Conservation (phyloP, 1,284 basidiomycete genomes). For the Pascua sp. region DNA sequence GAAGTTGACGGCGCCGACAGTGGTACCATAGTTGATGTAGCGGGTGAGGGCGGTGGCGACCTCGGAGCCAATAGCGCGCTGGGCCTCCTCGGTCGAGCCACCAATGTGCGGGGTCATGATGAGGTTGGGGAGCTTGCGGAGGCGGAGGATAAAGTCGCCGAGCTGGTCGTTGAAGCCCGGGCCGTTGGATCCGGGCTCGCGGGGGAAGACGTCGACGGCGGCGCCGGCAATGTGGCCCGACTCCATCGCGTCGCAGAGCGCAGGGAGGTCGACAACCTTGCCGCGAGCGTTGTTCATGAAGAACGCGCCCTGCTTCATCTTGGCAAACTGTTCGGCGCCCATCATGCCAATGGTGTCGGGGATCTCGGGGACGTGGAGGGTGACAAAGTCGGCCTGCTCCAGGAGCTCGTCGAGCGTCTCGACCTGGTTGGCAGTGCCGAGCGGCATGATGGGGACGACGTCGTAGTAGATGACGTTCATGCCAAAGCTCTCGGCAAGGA, state of each 20-base stretch:
- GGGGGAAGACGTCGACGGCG: slow-evolving; percentile 91
- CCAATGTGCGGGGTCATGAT: slow-evolving; percentile 98
- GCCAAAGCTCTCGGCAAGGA: slow-evolving; percentile 93
- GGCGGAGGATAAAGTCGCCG: slow-evolving; percentile 72
- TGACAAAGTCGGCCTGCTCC: slow-evolving; percentile 81
- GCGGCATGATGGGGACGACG: slow-evolving; percentile 94
- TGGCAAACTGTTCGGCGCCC: slow-evolving; percentile 66
- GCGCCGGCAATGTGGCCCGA: slow-evolving; percentile 87
- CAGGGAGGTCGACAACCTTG: slow-evolving; percentile 89
- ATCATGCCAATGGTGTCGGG: slow-evolving; percentile 97
- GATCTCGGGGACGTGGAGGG: slow-evolving; percentile 93
- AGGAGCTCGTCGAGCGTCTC: slow-evolving; percentile 78
- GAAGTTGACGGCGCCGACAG: slow-evolving; percentile 94
- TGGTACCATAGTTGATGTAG: slow-evolving; percentile 90
- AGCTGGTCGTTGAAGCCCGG: slow-evolving; percentile 75
- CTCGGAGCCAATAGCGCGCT: slow-evolving; percentile 95
- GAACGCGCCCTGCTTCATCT: slow-evolving; percentile 94
- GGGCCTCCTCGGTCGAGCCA: slow-evolving; percentile 97
- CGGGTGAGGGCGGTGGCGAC: slow-evolving; percentile 80
- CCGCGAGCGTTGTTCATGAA: slow-evolving; percentile 98
- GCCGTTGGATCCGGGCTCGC: slow-evolving; percentile 88
- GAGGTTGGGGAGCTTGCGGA: slow-evolving; percentile 75
- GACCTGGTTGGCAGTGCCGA: slow-evolving; percentile 88
- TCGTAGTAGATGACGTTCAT: slow-evolving; percentile 97
- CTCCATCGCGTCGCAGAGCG: slow-evolving; percentile 75